These are phyloP conservation scores for Vigna nakashimae DNA, from an alignment of 306 rosid species.

Conservation along the genomic window DNA sequence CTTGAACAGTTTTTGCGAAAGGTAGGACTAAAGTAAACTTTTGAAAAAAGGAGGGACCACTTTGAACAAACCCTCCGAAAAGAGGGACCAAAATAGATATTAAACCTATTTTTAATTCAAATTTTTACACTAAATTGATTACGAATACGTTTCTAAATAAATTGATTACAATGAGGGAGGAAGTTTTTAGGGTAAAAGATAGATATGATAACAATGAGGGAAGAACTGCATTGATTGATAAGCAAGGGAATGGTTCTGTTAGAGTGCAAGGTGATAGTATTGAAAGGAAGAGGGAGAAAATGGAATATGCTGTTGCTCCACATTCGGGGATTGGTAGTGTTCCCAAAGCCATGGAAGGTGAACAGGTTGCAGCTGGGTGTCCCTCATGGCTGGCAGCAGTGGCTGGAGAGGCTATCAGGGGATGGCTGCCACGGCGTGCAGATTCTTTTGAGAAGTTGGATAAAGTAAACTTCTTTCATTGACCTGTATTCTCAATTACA, in stretches of 20 bases:
- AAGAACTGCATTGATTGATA: slow-evolving; percentile 68
- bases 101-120: too few species aligned
- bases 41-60: too few species aligned
- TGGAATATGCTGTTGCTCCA: slow-evolving; percentile 66
- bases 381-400: slow-evolving; percentile 95
- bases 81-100: too few species aligned
- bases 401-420: slow-evolving; percentile 97
- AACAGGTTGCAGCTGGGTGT: slow-evolving; percentile 98
- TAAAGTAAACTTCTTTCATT: slow-evolving; percentile 71
- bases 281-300: slow-evolving; percentile 93
- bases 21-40: too few species aligned
- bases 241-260: slow-evolving; percentile 72
- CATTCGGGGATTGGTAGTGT: slow-evolving; percentile 77
- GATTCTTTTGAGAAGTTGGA: slow-evolving; percentile 97
- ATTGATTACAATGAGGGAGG: slow-evolving; percentile 61
- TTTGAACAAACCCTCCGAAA: too few species aligned
- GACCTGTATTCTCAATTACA: slow-evolving; percentile 36
- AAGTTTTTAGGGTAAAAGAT: slow-evolving; percentile 68
- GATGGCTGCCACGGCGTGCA: slow-evolving; percentile 94
- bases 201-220: slow-evolving; percentile 69
- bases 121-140: too few species aligned
- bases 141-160: too few species aligned
- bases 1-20: too few species aligned
- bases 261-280: slow-evolving; percentile 62
- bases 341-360: slow-evolving; percentile 92